Percentiles rank a stretch among this genome's conserved stretches.
Conservation (phyloP, 148 eudicot genomes). For the Agrostemma githago region DNA sequence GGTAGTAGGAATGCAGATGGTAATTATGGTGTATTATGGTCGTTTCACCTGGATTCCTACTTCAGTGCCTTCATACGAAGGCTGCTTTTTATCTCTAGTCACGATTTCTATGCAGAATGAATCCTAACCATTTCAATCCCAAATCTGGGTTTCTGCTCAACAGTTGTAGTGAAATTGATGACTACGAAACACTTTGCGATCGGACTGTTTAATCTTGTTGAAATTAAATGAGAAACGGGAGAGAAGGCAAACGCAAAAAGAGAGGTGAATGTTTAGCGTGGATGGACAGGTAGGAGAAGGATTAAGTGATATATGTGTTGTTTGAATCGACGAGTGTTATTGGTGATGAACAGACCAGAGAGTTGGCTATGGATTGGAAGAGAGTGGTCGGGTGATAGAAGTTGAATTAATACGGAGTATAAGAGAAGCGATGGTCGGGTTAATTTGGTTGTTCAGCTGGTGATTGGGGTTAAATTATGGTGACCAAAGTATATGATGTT, state of each 20-base stretch:
- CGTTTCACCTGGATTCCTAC: slow-evolving; percentile 19
- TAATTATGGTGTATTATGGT: too few species aligned
- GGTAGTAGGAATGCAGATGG: too few species aligned
- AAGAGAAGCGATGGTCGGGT: too few species aligned
- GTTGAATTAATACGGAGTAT: too few species aligned
- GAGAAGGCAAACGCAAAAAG: too few species aligned
- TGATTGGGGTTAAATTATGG: too few species aligned
- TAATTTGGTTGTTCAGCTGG: too few species aligned
- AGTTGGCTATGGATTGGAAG: slow-evolving; percentile 58
- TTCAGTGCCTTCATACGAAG: slow-evolving; percentile 26
- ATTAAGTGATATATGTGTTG: slow-evolving; percentile 52
- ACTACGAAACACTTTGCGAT: slow-evolving; percentile 18
- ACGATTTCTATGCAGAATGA: slow-evolving; percentile 10
- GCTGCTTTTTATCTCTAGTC: slow-evolving; percentile 22
- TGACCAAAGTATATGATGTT: too few species aligned
- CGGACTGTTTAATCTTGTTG: slow-evolving; percentile 29
- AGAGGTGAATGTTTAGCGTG: slow-evolving; percentile 22
- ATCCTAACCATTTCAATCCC: not conserved
- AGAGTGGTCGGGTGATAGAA: slow-evolving; percentile 35
- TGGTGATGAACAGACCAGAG: slow-evolving; percentile 38
- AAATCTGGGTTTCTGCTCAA: slow-evolving; percentile 32
- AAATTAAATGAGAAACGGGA: not conserved
- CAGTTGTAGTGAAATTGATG: slow-evolving; percentile 23
- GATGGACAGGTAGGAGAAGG: slow-evolving; percentile 27
- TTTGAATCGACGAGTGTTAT: slow-evolving; percentile 55